Evolutionary conservation across 2,329 filamentous ascomycete genomes (phyloP).

Genomic region (Dactylellina leptospora): DNA sequence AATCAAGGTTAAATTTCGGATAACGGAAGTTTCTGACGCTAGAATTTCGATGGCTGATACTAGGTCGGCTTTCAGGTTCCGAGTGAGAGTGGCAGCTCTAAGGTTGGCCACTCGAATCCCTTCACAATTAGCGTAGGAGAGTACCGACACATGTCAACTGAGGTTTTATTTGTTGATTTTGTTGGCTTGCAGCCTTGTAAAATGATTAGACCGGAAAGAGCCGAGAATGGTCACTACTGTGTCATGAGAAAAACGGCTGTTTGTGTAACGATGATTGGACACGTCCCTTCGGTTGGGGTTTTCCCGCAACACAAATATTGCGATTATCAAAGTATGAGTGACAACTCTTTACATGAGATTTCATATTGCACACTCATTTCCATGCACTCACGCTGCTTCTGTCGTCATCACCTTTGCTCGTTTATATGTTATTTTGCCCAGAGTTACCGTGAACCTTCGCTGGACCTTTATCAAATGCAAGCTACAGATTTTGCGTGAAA

Average conservation of each 20-base stretch:
- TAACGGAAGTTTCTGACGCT: background rate
- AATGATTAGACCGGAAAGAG: too few relatives aligned
- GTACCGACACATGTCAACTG: background rate
- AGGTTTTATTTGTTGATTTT: background rate
- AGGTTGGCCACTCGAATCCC: background rate
- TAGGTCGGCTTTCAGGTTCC: background rate
- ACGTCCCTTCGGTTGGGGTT: background rate
- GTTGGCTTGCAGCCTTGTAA: too few relatives aligned
- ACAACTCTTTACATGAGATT: background rate
- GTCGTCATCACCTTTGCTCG: constrained; percentile 2
- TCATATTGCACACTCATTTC: background rate
- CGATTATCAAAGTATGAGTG: background rate
- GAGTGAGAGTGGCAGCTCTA: background rate
- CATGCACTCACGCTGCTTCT: background rate
- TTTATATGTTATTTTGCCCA: background rate
- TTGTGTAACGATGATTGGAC: background rate
- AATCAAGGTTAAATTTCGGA: background rate
- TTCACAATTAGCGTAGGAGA: background rate
- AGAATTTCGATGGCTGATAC: background rate
- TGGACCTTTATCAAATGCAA: too few relatives aligned
- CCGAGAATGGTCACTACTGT: too few relatives aligned
- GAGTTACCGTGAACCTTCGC: background rate
- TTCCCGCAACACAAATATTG: background rate
- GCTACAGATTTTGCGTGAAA: too few relatives aligned
- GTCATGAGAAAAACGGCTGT: background rate